Percentiles rank a stretch among this genome's conserved stretches.
phyloP scores from a whole-genome alignment of 805 yeast species.

The Danielia oregonensis region DNA sequence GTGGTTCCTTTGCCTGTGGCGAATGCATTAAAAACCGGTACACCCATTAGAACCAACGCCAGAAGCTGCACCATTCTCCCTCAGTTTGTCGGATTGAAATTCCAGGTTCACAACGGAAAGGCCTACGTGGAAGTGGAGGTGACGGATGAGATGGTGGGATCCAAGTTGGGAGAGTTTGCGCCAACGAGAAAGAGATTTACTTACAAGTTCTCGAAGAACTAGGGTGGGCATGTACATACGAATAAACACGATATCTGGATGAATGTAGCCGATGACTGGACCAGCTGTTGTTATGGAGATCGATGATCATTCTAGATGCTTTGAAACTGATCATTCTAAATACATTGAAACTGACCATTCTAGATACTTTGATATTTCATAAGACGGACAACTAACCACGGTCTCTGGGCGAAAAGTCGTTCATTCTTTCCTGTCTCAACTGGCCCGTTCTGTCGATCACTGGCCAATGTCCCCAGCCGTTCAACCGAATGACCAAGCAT shows the following conservation, averaged over 20 bases:
- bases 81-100: slow-evolving; percentile 89
- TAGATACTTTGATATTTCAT: too few species aligned
- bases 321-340: too few species aligned
- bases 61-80: slow-evolving; percentile 93
- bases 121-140: slow-evolving; percentile 86
- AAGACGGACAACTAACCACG: too few species aligned
- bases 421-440: slow-evolving; percentile 67
- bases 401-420: slow-evolving; percentile 36
- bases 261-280: too few species aligned
- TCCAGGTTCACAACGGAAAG: slow-evolving; percentile 94
- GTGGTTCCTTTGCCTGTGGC: slow-evolving; percentile 93
- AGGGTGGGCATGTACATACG: too few species aligned
- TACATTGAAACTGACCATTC: too few species aligned
- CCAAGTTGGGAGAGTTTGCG: slow-evolving; percentile 92
- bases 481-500: slow-evolving; percentile 70
- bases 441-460: slow-evolving; percentile 77
- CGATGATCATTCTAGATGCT: too few species aligned
- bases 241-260: too few species aligned
- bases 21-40: slow-evolving; percentile 72
- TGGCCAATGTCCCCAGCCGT: slow-evolving; percentile 97
- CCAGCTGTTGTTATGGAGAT: too few species aligned
- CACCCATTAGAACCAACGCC: slow-evolving; percentile 94
- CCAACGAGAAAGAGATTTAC: slow-evolving; percentile 87
- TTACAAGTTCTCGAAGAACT: slow-evolving; percentile 75
- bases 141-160: slow-evolving; percentile 95